Conservation (phyloP, 164 flowering plant species). For the Cinnamomum chago region DNA sequence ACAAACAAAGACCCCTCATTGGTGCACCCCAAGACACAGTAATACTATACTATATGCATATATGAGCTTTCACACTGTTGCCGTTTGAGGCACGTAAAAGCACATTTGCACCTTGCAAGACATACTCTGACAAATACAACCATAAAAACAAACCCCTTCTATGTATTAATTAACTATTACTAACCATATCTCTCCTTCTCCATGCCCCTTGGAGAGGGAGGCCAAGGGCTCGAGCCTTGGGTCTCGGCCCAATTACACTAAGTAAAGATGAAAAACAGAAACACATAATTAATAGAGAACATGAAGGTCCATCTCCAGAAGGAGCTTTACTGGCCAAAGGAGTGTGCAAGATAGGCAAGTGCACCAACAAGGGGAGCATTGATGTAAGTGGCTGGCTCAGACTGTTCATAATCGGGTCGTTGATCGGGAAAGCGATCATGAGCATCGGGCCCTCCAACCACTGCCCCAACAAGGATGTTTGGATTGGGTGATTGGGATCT, state of each 20-base stretch:
- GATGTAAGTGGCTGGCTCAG: slow-evolving; percentile 82
- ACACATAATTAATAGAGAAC: not conserved
- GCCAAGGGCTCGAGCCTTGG: not conserved
- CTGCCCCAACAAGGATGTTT: slow-evolving; percentile 67
- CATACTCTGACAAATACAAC: not conserved
- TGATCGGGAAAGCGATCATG: slow-evolving; percentile 68
- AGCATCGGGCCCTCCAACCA: slow-evolving; percentile 80
- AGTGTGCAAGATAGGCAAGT: slow-evolving; percentile 79
- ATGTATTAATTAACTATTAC: not conserved
- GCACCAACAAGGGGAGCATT: slow-evolving; percentile 84
- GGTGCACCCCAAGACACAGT: not conserved
- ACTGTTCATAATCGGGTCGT: slow-evolving; percentile 72
- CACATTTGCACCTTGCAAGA: not conserved
- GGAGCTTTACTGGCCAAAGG: slow-evolving; percentile 57
- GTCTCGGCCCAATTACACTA: not conserved
- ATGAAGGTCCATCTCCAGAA: not conserved
- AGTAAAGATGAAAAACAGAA: too few species aligned
- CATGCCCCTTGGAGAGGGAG: not conserved
- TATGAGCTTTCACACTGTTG: not conserved
- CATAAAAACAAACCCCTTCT: not conserved
- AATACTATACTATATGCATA: not conserved
- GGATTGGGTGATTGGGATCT: slow-evolving; percentile 65
- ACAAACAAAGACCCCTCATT: too few species aligned
- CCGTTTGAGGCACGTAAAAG: slow-evolving; percentile 1
- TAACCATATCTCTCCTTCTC: not conserved